A percentile compares a stretch with the other conserved stretches of the same genome.
phyloP scores from a whole-genome alignment of 768 basidiomycete genomes.

The Tricholoma furcatifolium region DNA sequence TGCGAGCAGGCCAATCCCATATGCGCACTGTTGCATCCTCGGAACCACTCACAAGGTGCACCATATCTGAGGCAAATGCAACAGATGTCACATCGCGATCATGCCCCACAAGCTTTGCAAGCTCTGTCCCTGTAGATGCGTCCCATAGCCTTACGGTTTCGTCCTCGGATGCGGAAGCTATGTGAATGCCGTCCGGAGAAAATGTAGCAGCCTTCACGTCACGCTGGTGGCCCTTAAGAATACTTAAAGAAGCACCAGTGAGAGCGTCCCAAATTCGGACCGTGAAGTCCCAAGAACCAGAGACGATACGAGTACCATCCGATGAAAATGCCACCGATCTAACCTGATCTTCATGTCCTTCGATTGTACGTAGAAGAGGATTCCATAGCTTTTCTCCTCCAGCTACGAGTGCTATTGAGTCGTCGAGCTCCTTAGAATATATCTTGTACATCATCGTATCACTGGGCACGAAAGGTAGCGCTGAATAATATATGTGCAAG shows the following conservation, averaged over 20 bases:
- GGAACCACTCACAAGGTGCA: slow-evolving; percentile 11
- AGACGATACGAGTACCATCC: slow-evolving; percentile 1
- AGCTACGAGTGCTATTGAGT: background rate
- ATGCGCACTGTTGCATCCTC: slow-evolving; percentile 12
- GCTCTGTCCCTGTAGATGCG: slow-evolving; percentile 5
- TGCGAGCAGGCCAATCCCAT: slow-evolving; percentile 8
- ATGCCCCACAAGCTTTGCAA: slow-evolving; percentile 6
- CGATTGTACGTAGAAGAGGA: slow-evolving; percentile 7
- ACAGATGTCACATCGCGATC: slow-evolving; percentile 10
- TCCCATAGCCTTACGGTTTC: slow-evolving; percentile 12
- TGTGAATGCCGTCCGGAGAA: slow-evolving; percentile 5
- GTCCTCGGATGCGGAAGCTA: slow-evolving; percentile 11
- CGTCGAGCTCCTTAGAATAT: background rate
- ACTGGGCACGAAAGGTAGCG: slow-evolving; percentile 4
- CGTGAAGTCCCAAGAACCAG: too few species aligned
- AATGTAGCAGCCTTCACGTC: slow-evolving; percentile 6
- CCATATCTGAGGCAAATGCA: slow-evolving; percentile 9
- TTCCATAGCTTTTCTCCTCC: slow-evolving; percentile 4
- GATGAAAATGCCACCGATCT: slow-evolving; percentile 4
- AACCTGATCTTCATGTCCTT: slow-evolving; percentile 1
- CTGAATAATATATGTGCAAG: slow-evolving; percentile 9
- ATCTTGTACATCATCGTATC: slow-evolving; percentile 5
- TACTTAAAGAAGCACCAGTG: background rate
- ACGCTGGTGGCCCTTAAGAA: slow-evolving; percentile 1
- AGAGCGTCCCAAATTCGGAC: slow-evolving; percentile 7